phyloP scores from a whole-genome alignment of 108 stramenopile species.

The Skeletonema potamos region DNA sequence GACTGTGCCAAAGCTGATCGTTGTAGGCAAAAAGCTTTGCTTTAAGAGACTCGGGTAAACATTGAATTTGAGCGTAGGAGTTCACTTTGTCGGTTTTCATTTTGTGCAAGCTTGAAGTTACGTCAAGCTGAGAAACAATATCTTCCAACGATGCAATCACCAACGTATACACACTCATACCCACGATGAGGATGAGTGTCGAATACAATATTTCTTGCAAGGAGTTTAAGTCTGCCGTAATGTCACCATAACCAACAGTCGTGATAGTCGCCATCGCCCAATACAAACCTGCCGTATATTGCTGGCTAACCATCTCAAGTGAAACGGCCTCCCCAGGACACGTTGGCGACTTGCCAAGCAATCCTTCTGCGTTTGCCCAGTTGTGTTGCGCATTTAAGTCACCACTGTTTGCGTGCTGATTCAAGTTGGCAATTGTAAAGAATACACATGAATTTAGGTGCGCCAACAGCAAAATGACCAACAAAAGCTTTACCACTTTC shows the following conservation, averaged over 20 bases:
- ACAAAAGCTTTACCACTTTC: conserved; percentile 35
- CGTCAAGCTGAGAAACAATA: conserved; percentile 65
- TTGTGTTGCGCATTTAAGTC: conserved; percentile 10
- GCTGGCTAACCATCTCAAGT: conserved; percentile 8
- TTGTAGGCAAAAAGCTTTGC: conserved; percentile 43
- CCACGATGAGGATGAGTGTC: conserved; percentile 45
- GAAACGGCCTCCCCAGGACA: conserved; percentile 34
- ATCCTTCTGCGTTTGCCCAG: conserved; percentile 31
- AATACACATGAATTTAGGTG: conserved; percentile 49
- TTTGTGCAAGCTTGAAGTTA: conserved; percentile 56
- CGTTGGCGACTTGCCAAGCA: conserved; percentile 9
- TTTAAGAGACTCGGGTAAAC: conserved; percentile 36
- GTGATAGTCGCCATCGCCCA: conserved; percentile 60
- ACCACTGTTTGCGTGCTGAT: conserved; percentile 32
- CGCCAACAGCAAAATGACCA: conserved; percentile 37
- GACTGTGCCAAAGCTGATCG: conserved; percentile 46
- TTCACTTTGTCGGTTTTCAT: conserved; percentile 44
- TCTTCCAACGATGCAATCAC: conserved; percentile 59
- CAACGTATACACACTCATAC: conserved; percentile 52
- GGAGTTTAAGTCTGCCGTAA: conserved; percentile 41
- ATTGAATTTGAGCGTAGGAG: conserved; percentile 27
- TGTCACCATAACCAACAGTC: conserved; percentile 65
- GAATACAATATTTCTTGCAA: conserved; percentile 49
- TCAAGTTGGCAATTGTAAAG: conserved; percentile 45
- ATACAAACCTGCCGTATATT: conserved; percentile 61